Evolutionary conservation across 371 early-diverging fungal genomes (phyloP).

Genomic region (Globomyces sp.): DNA sequence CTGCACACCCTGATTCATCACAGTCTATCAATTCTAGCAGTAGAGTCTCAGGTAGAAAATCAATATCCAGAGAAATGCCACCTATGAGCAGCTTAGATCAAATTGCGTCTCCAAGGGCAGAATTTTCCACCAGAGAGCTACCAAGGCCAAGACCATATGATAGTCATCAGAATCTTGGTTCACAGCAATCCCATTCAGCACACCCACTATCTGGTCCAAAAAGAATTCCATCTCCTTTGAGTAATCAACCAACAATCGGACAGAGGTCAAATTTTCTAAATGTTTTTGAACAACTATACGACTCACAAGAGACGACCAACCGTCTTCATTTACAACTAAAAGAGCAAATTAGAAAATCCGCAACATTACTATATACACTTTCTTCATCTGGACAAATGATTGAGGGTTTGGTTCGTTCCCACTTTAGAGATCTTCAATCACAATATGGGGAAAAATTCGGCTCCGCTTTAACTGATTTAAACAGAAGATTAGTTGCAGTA

Average conservation of each 20-base stretch:
- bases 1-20: conserved; percentile 8
- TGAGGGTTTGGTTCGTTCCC: conserved; percentile 69
- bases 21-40: not conserved
- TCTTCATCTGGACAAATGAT: conserved; percentile 71
- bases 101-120: conserved; percentile 26
- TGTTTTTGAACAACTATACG: conserved; percentile 44
- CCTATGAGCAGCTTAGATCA: conserved; percentile 4
- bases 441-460: conserved; percentile 49
- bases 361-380: conserved; percentile 72
- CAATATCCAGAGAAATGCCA: not conserved
- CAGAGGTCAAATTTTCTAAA: conserved; percentile 24
- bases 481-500: conserved; percentile 33
- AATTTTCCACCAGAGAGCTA: conserved; percentile 28
- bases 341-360: conserved; percentile 73
- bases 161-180: too few species aligned
- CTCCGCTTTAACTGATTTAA: conserved; percentile 37
- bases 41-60: not conserved
- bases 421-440: conserved; percentile 69
- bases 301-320: conserved; percentile 32
- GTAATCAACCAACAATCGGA: not conserved
- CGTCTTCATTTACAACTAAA: conserved; percentile 61
- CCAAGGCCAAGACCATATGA: conserved; percentile 22
- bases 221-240: conserved; percentile 5
- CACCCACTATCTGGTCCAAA: conserved; percentile 11
- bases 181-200: conserved; percentile 10